A percentile compares a stretch with the other conserved stretches of the same genome.
These are phyloP conservation scores for Datura wrightii DNA, from an alignment of 257 asterid genomes.

Conservation along the genomic window DNA sequence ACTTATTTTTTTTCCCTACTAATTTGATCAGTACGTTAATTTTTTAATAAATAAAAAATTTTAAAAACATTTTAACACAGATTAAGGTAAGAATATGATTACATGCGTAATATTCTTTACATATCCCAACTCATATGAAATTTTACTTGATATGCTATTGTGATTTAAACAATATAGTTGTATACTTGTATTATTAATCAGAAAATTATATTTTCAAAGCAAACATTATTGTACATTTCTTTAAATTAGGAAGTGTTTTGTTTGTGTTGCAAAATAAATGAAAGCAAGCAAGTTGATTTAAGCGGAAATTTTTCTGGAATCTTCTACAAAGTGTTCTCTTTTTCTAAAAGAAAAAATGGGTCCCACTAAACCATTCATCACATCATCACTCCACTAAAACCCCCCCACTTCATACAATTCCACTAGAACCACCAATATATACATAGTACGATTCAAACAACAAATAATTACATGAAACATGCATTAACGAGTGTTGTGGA, in stretches of 20 bases:
- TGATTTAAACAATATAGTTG: too few relatives aligned
- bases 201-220: background rate
- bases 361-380: conserved; percentile 6
- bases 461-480: background rate
- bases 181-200: too few relatives aligned
- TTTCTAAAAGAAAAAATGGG: background rate
- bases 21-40: too few relatives aligned
- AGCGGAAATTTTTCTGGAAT: background rate
- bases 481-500: background rate
- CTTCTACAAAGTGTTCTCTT: too few relatives aligned
- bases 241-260: background rate
- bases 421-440: background rate
- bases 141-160: too few relatives aligned
- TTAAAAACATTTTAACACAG: too few relatives aligned
- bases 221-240: background rate
- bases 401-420: conserved; percentile 6
- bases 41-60: too few relatives aligned
- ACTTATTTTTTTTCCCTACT: too few relatives aligned
- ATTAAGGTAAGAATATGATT: too few relatives aligned
- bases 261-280: background rate
- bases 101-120: too few relatives aligned
- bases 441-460: background rate
- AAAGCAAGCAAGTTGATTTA: background rate
- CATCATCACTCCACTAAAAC: conserved; percentile 11
- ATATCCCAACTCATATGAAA: too few relatives aligned